Conservation (phyloP, 768 basidiomycete genomes). For the Leucosporidium scottii region DNA sequence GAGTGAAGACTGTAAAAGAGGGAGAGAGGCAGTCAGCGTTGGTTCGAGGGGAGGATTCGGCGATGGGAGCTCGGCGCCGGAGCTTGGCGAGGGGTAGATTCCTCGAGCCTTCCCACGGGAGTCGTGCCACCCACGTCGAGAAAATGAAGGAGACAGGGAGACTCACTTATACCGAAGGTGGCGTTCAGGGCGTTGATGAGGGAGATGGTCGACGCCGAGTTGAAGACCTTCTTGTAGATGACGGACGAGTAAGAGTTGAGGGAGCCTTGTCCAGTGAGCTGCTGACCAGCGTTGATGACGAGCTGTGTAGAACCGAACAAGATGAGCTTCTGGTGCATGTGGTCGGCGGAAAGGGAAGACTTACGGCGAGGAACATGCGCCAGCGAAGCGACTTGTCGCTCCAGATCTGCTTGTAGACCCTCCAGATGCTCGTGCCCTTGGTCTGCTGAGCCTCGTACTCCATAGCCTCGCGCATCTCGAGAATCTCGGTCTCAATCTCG, state of each 20-base stretch:
- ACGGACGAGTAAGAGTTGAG: neutral
- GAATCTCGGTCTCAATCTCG: constrained; percentile 22
- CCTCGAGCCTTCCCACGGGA: too few relatives aligned
- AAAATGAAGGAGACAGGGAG: neutral
- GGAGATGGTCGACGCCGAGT: neutral
- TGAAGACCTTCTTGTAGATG: neutral
- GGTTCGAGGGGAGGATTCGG: too few relatives aligned
- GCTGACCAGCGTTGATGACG: neutral
- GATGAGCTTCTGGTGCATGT: too few relatives aligned
- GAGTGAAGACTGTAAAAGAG: too few relatives aligned
- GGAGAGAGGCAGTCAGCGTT: too few relatives aligned
- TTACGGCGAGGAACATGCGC: neutral
- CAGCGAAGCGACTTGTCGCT: neutral
- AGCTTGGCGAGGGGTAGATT: too few relatives aligned
- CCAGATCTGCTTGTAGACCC: neutral
- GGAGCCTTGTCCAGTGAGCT: constrained; percentile 2
- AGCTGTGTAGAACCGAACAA: neutral
- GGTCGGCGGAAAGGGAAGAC: too few relatives aligned
- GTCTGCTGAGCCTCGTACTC: neutral
- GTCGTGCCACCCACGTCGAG: too few relatives aligned
- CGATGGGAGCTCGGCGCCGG: too few relatives aligned
- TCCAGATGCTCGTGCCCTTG: neutral
- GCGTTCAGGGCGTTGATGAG: neutral
- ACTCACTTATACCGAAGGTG: neutral
- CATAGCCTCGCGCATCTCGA: constrained; percentile 1